phyloP scores from a whole-genome alignment of 2,329 filamentous ascomycete genomes.

The Aspergillus nomiae region DNA sequence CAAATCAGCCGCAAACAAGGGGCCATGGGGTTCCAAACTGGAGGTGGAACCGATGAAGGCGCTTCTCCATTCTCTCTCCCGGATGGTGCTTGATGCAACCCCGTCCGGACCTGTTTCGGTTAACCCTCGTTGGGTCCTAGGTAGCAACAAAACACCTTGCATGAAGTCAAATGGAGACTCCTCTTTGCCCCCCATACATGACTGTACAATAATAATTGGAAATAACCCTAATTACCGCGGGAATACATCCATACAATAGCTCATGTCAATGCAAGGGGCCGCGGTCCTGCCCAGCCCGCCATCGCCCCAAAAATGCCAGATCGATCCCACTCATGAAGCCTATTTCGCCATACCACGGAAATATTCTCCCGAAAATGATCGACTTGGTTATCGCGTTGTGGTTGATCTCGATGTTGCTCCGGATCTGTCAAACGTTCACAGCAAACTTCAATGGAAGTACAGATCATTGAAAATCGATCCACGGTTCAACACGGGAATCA shows the following conservation, averaged over 20 bases:
- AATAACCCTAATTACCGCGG: background rate
- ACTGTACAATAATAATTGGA: constrained; percentile 3
- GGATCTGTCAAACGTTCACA: background rate
- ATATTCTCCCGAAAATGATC: background rate
- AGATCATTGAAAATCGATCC: constrained; percentile 14
- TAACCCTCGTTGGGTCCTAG: background rate
- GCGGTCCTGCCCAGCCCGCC: background rate
- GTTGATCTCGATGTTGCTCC: background rate
- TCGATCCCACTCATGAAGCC: background rate
- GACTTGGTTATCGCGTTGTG: background rate
- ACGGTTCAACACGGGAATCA: constrained; percentile 18
- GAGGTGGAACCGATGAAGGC: background rate
- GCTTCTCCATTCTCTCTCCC: background rate
- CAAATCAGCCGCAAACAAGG: background rate
- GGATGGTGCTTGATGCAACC: background rate
- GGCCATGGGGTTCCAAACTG: background rate
- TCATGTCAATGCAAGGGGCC: constrained; percentile 4
- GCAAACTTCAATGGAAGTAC: background rate
- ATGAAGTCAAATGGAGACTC: background rate
- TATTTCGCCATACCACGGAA: background rate
- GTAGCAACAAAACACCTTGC: background rate
- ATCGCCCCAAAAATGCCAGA: background rate
- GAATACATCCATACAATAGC: constrained; percentile 2
- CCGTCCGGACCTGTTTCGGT: background rate
- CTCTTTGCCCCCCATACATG: background rate